phyloP scores from a whole-genome alignment of 1,284 basidiomycete genomes.

The Pyrrhoderma noxium region DNA sequence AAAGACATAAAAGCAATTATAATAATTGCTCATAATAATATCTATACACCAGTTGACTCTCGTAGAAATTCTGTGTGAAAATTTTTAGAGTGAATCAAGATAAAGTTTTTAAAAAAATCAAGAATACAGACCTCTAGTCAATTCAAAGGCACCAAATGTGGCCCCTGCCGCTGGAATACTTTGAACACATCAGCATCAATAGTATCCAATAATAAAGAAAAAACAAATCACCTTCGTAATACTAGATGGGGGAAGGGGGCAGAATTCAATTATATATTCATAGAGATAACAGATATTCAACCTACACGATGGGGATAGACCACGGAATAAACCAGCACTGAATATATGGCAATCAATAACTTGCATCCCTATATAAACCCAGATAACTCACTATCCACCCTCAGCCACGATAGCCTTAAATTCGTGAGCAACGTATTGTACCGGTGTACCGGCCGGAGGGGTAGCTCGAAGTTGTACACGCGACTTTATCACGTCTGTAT shows the following conservation, averaged over 20 bases:
- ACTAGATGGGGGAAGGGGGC: slow-evolving; percentile 29
- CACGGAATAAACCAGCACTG: slow-evolving; percentile 66
- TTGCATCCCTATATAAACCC: slow-evolving; percentile 15
- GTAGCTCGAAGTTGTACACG: slow-evolving; percentile 75
- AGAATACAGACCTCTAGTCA: slow-evolving; percentile 57
- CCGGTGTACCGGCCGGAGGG: slow-evolving; percentile 72
- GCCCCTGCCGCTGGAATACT: slow-evolving; percentile 87
- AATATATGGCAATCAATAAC: not conserved
- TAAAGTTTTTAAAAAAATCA: too few relatives aligned
- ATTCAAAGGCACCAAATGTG: slow-evolving; percentile 89
- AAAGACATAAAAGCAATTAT: too few relatives aligned
- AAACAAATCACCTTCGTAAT: slow-evolving; percentile 48
- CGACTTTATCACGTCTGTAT: slow-evolving; percentile 87
- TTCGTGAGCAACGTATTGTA: slow-evolving; percentile 77
- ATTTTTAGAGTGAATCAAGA: too few relatives aligned
- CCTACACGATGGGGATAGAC: slow-evolving; percentile 64
- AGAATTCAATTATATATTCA: not conserved
- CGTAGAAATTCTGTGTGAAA: too few relatives aligned
- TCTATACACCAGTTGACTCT: too few relatives aligned
- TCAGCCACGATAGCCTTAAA: slow-evolving; percentile 62
- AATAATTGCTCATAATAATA: too few relatives aligned
- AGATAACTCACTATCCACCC: slow-evolving; percentile 61
- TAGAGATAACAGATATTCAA: slow-evolving; percentile 18
- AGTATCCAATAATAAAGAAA: slow-evolving; percentile 12
- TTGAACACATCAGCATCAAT: slow-evolving; percentile 1